phyloP scores from a whole-genome alignment of 176 grass and related monocot species.

The Cenchrus purpureus region DNA sequence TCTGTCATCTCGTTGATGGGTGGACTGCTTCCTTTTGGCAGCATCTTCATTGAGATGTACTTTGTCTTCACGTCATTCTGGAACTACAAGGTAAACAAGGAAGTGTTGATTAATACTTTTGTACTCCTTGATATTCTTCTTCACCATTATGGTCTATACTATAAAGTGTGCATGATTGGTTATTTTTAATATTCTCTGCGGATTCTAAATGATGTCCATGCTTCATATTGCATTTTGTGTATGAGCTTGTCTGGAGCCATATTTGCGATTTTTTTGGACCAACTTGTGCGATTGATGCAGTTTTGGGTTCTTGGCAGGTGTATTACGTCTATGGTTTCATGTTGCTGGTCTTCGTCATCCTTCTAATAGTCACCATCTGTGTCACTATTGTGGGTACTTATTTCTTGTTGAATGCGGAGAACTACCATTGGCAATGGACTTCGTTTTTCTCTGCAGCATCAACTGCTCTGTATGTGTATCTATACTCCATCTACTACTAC shows the following conservation, averaged over 20 bases:
- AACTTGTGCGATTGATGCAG: not conserved
- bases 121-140: not conserved
- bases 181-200: not conserved
- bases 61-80: conserved; percentile 99
- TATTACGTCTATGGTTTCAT: conserved; percentile 93
- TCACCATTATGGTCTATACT: not conserved
- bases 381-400: conserved; percentile 87
- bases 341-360: conserved; percentile 84
- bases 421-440: conserved; percentile 90
- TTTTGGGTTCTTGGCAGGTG: conserved; percentile 55
- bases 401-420: conserved; percentile 88
- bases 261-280: conserved; percentile 14
- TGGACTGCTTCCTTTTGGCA: conserved; percentile 94
- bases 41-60: conserved; percentile 99
- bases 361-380: conserved; percentile 78
- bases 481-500: conserved; percentile 83
- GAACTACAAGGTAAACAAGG: conserved; percentile 93
- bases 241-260: not conserved
- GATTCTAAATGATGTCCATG: not conserved
- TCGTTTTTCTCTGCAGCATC: conserved; percentile 81
- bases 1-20: conserved; percentile 91
- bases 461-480: conserved; percentile 75
- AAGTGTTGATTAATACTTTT: conserved; percentile 11
- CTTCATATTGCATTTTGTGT: not conserved
- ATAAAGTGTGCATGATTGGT: not conserved